Evolutionary conservation across 495 filamentous ascomycete genomes (phyloP).

Genomic region (Apiosordaria backusii): DNA sequence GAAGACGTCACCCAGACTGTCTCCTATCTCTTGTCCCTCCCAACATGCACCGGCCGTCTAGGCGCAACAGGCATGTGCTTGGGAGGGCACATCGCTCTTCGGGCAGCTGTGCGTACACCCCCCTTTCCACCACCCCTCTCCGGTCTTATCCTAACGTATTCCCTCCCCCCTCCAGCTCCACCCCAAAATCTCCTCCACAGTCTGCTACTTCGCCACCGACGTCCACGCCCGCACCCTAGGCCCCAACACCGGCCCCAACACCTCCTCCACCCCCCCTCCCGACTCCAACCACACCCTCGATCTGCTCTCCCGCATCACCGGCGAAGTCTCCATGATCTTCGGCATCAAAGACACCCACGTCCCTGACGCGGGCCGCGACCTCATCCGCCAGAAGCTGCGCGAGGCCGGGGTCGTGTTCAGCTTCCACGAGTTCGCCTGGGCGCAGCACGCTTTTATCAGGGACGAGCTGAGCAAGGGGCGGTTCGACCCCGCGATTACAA

Average conservation of each 20-base stretch:
- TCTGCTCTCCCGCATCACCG: conserved; percentile 60
- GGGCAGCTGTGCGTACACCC: conserved; percentile 55
- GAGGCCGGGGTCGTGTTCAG: conserved; percentile 70
- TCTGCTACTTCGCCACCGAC: conserved; percentile 93
- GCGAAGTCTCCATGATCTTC: conserved; percentile 85
- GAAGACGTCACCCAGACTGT: conserved; percentile 77
- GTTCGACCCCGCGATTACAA: conserved; percentile 83
- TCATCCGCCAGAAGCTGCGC: conserved; percentile 80
- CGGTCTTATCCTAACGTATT: background rate
- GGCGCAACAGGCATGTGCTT: conserved; percentile 95
- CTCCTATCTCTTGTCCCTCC: conserved; percentile 66
- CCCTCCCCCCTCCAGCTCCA: conserved; percentile 50
- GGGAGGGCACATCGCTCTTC: conserved; percentile 83
- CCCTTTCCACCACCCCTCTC: background rate
- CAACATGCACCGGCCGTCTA: conserved; percentile 79
- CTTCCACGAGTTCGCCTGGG: conserved; percentile 87
- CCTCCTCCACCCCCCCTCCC: conserved; percentile 29
- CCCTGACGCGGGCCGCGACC: conserved; percentile 75
- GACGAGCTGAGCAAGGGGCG: conserved; percentile 91
- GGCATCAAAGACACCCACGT: conserved; percentile 90
- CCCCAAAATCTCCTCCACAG: conserved; percentile 65
- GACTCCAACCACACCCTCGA: conserved; percentile 44
- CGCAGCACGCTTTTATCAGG: conserved; percentile 95
- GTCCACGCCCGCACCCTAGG: conserved; percentile 76
- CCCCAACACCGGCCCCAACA: conserved; percentile 35